Conservation (phyloP, 2,329 filamentous ascomycete genomes). For the Diaporthe sp. region DNA sequence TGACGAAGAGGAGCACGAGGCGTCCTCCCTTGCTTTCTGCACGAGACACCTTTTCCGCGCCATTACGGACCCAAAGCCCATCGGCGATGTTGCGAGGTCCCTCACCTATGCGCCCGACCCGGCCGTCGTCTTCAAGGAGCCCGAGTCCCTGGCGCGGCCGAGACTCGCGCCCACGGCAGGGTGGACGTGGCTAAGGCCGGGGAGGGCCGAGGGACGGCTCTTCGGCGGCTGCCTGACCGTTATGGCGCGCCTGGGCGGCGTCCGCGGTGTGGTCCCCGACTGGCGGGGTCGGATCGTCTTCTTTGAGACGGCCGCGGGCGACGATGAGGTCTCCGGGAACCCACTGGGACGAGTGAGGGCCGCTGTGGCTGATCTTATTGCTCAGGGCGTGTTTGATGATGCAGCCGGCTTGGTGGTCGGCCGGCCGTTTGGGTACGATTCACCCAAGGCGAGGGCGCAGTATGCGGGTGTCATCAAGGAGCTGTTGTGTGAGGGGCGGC, state of each 20-base stretch:
- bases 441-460: slow-evolving; percentile 44
- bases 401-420: slow-evolving; percentile 57
- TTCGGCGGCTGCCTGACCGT: slow-evolving; percentile 58
- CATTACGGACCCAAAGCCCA: slow-evolving; percentile 44
- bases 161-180: slow-evolving; percentile 44
- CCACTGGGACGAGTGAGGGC: slow-evolving; percentile 47
- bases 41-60: slow-evolving; percentile 47
- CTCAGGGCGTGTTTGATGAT: slow-evolving; percentile 56
- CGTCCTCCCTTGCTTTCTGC: background rate
- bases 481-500: slow-evolving; percentile 49
- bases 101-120: slow-evolving; percentile 43
- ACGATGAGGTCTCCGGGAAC: slow-evolving; percentile 41
- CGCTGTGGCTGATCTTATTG: slow-evolving; percentile 55
- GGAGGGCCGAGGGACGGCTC: slow-evolving; percentile 55
- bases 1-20: slow-evolving; percentile 47
- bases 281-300: slow-evolving; percentile 56
- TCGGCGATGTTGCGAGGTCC: slow-evolving; percentile 51
- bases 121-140: slow-evolving; percentile 41
- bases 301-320: slow-evolving; percentile 54
- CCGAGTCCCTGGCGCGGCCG: slow-evolving; percentile 39
- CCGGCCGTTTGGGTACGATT: slow-evolving; percentile 55
- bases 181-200: slow-evolving; percentile 54
- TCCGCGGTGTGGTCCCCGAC: slow-evolving; percentile 50
- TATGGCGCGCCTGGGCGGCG: slow-evolving; percentile 52
- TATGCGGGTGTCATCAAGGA: slow-evolving; percentile 49